Conservation (phyloP, 2,329 filamentous ascomycete genomes). For the Monilinia polystroma region DNA sequence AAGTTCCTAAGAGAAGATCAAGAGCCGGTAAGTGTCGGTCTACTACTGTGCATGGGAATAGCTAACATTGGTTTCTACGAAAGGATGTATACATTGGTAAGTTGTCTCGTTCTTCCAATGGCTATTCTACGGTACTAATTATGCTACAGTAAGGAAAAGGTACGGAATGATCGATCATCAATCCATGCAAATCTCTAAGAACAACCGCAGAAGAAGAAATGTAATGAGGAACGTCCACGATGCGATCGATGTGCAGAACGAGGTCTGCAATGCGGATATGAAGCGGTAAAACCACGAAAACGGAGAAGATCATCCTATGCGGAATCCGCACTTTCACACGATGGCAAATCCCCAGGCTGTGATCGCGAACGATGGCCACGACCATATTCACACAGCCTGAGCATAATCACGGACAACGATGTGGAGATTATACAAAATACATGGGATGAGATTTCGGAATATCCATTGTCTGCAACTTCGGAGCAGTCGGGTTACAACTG, state of each 20-base stretch:
- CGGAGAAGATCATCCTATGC: conserved; percentile 27
- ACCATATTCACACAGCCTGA: conserved; percentile 29
- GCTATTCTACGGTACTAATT: conserved; percentile 26
- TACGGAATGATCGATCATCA: conserved; percentile 23
- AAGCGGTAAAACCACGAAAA: conserved; percentile 38
- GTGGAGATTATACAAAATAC: conserved; percentile 24
- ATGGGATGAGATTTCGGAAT: conserved; percentile 33
- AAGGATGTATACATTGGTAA: conserved; percentile 41
- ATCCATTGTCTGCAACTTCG: conserved; percentile 30
- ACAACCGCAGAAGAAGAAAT: conserved; percentile 39
- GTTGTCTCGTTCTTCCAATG: conserved; percentile 16
- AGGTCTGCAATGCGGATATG: conserved; percentile 38
- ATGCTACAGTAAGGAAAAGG: conserved; percentile 40
- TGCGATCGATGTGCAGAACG: conserved; percentile 39
- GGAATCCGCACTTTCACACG: conserved; percentile 31
- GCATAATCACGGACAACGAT: conserved; percentile 22
- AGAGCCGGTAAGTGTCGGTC: conserved; percentile 50
- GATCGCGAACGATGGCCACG: conserved; percentile 32
- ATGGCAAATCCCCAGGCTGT: conserved; percentile 28
- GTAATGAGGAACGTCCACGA: conserved; percentile 38
- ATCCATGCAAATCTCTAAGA: conserved; percentile 24
- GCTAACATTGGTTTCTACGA: conserved; percentile 26
- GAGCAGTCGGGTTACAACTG: conserved; percentile 31
- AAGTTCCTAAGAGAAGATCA: conserved; percentile 59
- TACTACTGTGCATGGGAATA: not conserved